A percentile compares a stretch with the other conserved stretches of the same genome.
Conservation (phyloP, 148 eudicot genomes). For the Rhododendron henanense region DNA sequence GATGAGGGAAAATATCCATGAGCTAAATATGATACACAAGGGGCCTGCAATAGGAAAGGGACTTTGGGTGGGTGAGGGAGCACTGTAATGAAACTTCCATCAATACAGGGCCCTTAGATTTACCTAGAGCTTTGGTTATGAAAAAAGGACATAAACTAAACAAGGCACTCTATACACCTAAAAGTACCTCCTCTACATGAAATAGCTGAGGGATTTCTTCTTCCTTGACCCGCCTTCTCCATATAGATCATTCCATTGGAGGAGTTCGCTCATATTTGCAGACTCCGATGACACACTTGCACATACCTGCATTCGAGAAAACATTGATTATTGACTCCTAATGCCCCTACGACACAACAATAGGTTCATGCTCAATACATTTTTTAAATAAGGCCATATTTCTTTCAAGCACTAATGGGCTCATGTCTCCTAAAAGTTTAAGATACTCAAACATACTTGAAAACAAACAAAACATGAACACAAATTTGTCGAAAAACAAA, state of each 20-base stretch:
- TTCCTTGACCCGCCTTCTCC: conserved; percentile 97
- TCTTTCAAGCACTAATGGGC: not conserved
- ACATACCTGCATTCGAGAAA: conserved; percentile 58
- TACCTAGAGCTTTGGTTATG: conserved; percentile 14
- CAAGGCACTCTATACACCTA: conserved; percentile 36
- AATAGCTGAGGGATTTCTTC: conserved; percentile 85
- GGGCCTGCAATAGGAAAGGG: conserved; percentile 11
- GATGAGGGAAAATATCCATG: conserved; percentile 9
- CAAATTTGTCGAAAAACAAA: not conserved
- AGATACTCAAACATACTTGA: not conserved
- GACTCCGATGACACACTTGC: conserved; percentile 96
- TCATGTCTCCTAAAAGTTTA: not conserved
- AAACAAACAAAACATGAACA: not conserved
- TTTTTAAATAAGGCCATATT: not conserved
- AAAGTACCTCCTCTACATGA: conserved; percentile 59
- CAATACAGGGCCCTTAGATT: conserved; percentile 16
- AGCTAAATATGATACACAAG: conserved; percentile 25
- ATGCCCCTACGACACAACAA: not conserved
- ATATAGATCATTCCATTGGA: conserved; percentile 89
- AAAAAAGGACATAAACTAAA: conserved; percentile 14
- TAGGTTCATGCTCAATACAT: not conserved
- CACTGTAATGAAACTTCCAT: conserved; percentile 15
- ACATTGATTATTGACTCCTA: not conserved
- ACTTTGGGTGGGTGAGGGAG: not conserved
- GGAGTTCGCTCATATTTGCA: conserved; percentile 69